Conservation (phyloP, 345 rosid genomes). For the Arabis alpina region DNA sequence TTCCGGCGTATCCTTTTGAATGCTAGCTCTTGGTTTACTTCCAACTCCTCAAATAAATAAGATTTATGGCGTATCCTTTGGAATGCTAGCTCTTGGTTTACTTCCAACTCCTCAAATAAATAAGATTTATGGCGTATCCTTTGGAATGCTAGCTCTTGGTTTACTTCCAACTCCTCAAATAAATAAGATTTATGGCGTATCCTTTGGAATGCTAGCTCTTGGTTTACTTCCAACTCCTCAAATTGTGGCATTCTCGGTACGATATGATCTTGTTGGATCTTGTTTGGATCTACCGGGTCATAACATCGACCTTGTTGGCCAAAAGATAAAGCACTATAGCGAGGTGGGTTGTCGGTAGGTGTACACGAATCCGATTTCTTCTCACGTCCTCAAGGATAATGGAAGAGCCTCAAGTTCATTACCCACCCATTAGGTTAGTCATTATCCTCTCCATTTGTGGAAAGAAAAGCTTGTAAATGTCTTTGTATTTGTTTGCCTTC, state of each 20-base stretch:
- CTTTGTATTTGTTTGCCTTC: conserved; percentile 3
- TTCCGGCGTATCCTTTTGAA: neutral
- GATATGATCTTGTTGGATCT: conserved; percentile 14
- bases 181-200: neutral
- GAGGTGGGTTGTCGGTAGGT: neutral
- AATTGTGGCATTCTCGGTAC: neutral
- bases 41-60: neutral
- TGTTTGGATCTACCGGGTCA: neutral
- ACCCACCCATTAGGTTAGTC: neutral
- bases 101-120: neutral
- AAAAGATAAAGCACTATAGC: neutral
- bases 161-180: neutral
- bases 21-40: conserved; percentile 11
- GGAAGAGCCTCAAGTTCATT: conserved; percentile 2
- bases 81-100: conserved; percentile 10
- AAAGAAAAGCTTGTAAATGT: neutral
- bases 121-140: neutral
- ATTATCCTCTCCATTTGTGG: conserved; percentile 18
- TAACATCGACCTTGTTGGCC: neutral
- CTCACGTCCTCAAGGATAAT: neutral
- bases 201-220: conserved; percentile 8
- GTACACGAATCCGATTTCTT: conserved; percentile 2
- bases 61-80: neutral
- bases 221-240: neutral
- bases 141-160: conserved; percentile 9